Evolutionary conservation across 768 basidiomycete species (phyloP), one percentile per base, ranked within the genome.

Genomic region (Steccherinum ochraceum): DNA sequence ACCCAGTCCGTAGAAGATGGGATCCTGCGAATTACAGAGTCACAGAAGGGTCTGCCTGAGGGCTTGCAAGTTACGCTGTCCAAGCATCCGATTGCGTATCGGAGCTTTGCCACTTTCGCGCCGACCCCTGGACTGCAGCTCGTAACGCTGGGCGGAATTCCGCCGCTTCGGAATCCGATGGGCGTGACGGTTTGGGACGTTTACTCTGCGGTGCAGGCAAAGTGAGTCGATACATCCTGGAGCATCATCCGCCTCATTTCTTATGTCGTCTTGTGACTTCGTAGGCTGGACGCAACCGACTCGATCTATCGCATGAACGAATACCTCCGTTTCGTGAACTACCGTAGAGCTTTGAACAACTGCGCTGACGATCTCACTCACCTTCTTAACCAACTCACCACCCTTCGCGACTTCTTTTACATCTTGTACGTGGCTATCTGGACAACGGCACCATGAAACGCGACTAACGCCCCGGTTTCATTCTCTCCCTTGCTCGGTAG

Each of bases 41-140:
- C 30, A 16, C 30, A 7, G 7, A 7, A 16, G 7, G 30, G 16
- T 7, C 30, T 7, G 16, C 30, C 30, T 35, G 41, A 43, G 18
- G 10, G 21, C 41, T 18, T 19, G 18, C 11, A 39, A 11, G 5
- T 11, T 7, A n/a, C 39, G 19, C 39, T 49, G 21, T 19, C 16
- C 23, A 12, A 19, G 11, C 48, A 49, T 25, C 48, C 48, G 11
- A 42, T 49, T n/a, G 48, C 39, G 18, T 18, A 10, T 16, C 13
- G 39, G 19, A 49, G 48, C 48, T 41, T 49, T 21, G 48, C 48
- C 5, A 23, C 23, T 5, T 49, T 49, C 24, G 35, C 48, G 26
- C 30, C 30, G 7, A 35, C 30, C 30, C 7, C 7, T 7, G 16
- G 30, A 7, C 7, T 16, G 16, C 30, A 35, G 7, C 18, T 43